Percentiles rank a stretch among this genome's conserved stretches.
Evolutionary conservation across 140 eudicot species (phyloP).

Genomic region (Erigeron philadelphicus): DNA sequence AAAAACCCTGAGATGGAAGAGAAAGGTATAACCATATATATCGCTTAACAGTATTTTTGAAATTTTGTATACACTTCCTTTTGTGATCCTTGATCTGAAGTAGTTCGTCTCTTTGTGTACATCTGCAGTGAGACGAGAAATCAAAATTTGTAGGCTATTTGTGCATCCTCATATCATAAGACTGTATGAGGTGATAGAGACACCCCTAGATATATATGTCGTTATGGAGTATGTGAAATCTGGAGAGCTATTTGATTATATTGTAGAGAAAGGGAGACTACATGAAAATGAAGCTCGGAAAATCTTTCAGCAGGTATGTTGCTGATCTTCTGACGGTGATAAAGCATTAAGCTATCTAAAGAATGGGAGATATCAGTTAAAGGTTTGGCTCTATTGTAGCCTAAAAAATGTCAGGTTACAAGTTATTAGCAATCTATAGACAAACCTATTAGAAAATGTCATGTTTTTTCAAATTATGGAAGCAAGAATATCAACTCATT

Average conservation of each 20-base stretch:
- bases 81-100: not conserved
- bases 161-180: constrained; percentile 97
- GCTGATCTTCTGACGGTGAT: not conserved
- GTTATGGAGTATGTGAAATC: constrained; percentile 91
- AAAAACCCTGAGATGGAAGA: constrained; percentile 79
- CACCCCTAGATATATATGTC: constrained; percentile 84
- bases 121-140: constrained; percentile 78
- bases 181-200: constrained; percentile 96
- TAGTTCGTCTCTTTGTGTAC: constrained; percentile 7
- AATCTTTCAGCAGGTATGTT: constrained; percentile 81
- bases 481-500: no score
- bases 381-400: not conserved
- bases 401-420: not conserved
- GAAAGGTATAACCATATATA: constrained; percentile 51
- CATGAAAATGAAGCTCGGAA: constrained; percentile 90
- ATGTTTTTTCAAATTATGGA: no score
- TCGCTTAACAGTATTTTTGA: no score
- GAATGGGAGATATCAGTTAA: not conserved
- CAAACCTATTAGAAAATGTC: not conserved
- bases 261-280: constrained; percentile 93
- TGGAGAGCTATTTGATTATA: constrained; percentile 96
- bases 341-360: not conserved
- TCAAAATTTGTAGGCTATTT: constrained; percentile 76
- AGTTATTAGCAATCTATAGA: constrained; percentile 14
- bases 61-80: no score